phyloP scores from a whole-genome alignment of 106 monocot genomes.

The Allium fistulosum region DNA sequence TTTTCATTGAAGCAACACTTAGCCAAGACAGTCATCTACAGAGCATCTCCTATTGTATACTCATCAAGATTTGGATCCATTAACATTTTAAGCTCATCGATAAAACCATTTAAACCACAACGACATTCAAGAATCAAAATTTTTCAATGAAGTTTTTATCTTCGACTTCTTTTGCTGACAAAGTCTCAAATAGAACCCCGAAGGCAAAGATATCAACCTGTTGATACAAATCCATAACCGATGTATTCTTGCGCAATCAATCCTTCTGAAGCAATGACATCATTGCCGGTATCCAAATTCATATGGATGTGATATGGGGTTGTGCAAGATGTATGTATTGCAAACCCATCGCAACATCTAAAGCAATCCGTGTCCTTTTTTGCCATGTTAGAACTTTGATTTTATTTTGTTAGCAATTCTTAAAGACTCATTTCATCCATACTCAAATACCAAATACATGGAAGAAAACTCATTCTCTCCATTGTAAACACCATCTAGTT shows the following conservation, averaged over 20 bases:
- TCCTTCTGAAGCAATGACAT: neutral
- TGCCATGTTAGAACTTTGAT: conserved; percentile 10
- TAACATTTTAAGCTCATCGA: conserved; percentile 9
- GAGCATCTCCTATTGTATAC: conserved; percentile 15
- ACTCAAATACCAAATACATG: conserved; percentile 17
- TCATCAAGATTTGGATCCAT: conserved; percentile 22
- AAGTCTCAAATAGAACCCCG: conserved; percentile 20
- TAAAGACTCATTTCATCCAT: conserved; percentile 7
- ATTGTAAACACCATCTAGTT: neutral
- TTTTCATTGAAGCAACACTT: conserved; percentile 22
- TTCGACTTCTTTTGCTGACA: conserved; percentile 11
- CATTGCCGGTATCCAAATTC: conserved; percentile 14
- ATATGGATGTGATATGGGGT: conserved; percentile 19
- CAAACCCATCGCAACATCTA: conserved; percentile 18
- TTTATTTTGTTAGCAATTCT: conserved; percentile 12
- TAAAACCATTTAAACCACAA: neutral
- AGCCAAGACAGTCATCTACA: conserved; percentile 19
- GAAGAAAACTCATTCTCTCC: conserved; percentile 9
- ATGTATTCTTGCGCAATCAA: conserved; percentile 10
- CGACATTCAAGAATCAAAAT: conserved; percentile 3
- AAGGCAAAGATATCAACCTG: conserved; percentile 23
- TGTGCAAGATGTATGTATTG: conserved; percentile 31
- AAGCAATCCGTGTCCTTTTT: conserved; percentile 20
- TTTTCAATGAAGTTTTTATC: conserved; percentile 1
- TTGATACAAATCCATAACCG: conserved; percentile 5